phyloP scores from a whole-genome alignment of 192 early-diverging fungal genomes.

The Neocallimastix lanati region DNA sequence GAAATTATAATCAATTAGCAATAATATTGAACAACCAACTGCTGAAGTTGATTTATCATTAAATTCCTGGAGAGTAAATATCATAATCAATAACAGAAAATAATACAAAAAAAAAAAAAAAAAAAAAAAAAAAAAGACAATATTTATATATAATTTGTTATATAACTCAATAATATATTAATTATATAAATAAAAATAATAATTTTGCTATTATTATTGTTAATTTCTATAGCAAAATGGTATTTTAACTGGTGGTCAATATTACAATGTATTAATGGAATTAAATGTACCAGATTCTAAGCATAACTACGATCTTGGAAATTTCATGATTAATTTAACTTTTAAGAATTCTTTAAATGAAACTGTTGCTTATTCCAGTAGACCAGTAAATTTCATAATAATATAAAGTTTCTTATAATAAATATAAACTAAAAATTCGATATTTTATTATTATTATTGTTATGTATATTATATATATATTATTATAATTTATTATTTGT shows the following conservation, averaged over 20 bases:
- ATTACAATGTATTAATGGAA: background rate
- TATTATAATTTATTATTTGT: too few species aligned
- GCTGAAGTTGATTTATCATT: background rate
- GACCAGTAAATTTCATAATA: background rate
- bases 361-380: background rate
- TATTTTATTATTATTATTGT: too few species aligned
- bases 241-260: background rate
- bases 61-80: background rate
- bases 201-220: too few species aligned
- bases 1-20: background rate
- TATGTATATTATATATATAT: too few species aligned
- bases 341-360: background rate
- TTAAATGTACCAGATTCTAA: background rate
- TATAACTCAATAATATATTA: too few species aligned
- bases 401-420: too few species aligned
- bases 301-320: background rate
- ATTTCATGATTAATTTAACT: background rate
- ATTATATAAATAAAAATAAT: background rate
- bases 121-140: too few species aligned
- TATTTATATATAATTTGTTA: too few species aligned
- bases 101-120: too few species aligned
- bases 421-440: too few species aligned
- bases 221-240: background rate
- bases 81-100: background rate
- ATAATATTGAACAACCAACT: background rate